Base-by-base conservation (phyloP, 78 protist genomes). In the Mantamonas sphyraenae region DNA sequence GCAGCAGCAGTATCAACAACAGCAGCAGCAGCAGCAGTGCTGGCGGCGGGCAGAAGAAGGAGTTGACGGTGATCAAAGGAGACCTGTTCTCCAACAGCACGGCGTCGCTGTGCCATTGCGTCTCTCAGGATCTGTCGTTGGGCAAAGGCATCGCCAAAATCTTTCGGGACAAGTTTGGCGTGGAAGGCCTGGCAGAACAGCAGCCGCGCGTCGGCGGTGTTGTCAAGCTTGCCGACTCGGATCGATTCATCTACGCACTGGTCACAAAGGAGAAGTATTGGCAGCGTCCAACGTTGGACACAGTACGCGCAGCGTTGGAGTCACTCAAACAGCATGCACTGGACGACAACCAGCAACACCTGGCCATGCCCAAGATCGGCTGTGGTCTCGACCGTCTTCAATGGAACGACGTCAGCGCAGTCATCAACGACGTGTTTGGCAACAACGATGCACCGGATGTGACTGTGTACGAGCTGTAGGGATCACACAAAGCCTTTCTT, bases 341-440 rank as follows among this genome's bases (percentile, higher is more conserved):
- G 33, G 51, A 45, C 26, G 26, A 17, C 14, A 9, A 14, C 26
- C 9, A 9, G 26, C 26, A 45, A 14, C 9, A 28, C 38, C 7
- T 56, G 12, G 61, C 61, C 61, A 56, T 56, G 61, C 61, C 61
- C 38, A 28, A 34, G 34, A 56, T 56, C 61, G 61, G 61, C 12
- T 56, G 61, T 34, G 61, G 61, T 12, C 5, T 56, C 38, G 61
- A 56, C 5, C 38, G 61, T 12, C 28, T 56, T 28, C 3, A 5
- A 20, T 56, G 61, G 61, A n/a, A n/a, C n/a, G n/a, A n/a, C n/a
- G n/a, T n/a, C n/a, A n/a, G n/a, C n/a, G n/a, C n/a, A n/a, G n/a
- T n/a, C n/a, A n/a, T n/a, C n/a, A n/a, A n/a, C n/a, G n/a, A n/a
- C n/a, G n/a, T n/a, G n/a, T n/a, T n/a, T n/a, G n/a, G n/a, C n/a